phyloP scores from a whole-genome alignment of 2,329 filamentous ascomycete genomes.

The Aspergillus tubingensis region DNA sequence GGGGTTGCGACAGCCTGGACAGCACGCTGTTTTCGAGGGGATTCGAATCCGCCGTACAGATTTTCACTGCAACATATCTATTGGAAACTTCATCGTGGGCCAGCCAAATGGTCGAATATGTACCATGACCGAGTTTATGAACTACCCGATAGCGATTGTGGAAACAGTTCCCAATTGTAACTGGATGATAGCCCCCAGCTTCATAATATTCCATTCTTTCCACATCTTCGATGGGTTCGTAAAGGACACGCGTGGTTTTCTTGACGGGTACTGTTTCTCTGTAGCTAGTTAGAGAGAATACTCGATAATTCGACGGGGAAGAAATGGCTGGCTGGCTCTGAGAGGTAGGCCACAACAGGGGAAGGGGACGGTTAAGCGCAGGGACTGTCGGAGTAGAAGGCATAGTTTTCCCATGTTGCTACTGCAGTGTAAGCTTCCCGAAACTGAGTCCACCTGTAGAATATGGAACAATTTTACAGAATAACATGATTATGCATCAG shows the following conservation, averaged over 20 bases:
- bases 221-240: conserved; percentile 8
- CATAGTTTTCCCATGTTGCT: too few species aligned
- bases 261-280: too few species aligned
- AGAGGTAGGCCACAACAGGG: too few species aligned
- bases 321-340: too few species aligned
- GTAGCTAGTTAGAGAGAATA: too few species aligned
- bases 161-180: conserved; percentile 32
- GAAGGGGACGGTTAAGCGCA: too few species aligned
- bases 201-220: conserved; percentile 20
- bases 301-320: too few species aligned
- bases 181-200: conserved; percentile 31
- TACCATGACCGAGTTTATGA: conserved; percentile 45
- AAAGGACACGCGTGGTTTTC: background rate
- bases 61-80: conserved; percentile 31
- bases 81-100: conserved; percentile 25
- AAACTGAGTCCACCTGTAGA: too few species aligned
- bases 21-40: conserved; percentile 12
- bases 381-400: too few species aligned
- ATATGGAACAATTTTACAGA: too few species aligned
- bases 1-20: conserved; percentile 1
- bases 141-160: conserved; percentile 40
- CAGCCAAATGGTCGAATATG: conserved; percentile 38
- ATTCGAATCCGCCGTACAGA: conserved; percentile 27
- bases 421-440: too few species aligned
- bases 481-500: too few species aligned